phyloP scores from a whole-genome alignment of 2,329 filamentous ascomycete species.

The Arthrobotrys conoides region DNA sequence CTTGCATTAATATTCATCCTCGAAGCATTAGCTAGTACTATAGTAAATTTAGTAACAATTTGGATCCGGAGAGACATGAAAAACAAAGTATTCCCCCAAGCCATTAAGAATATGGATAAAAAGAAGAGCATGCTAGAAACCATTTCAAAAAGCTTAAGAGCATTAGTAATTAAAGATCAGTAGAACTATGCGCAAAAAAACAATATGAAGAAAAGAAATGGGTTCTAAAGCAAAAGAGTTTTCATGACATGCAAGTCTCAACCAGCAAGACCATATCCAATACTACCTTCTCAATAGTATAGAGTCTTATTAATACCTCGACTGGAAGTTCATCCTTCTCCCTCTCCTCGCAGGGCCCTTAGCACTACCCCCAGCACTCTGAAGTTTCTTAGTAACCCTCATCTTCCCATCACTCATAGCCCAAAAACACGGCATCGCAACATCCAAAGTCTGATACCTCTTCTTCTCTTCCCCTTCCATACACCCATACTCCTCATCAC shows the following conservation, averaged over 20 bases:
- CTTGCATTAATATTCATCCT: not conserved
- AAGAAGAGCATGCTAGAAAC: not conserved
- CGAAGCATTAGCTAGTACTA: not conserved
- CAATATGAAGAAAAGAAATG: not conserved
- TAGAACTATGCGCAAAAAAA: not conserved
- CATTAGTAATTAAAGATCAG: not conserved
- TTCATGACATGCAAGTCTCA: not conserved
- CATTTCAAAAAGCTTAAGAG: not conserved
- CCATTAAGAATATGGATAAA: not conserved
- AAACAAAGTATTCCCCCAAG: not conserved
- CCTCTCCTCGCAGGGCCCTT: not conserved
- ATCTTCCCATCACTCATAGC: constrained; percentile 8
- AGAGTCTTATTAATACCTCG: not conserved
- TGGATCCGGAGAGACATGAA: not conserved
- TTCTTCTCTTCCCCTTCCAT: constrained; percentile 10
- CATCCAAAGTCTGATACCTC: constrained; percentile 2
- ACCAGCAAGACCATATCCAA: not conserved
- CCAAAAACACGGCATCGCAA: constrained; percentile 6
- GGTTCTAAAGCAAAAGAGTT: not conserved
- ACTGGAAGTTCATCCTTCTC: not conserved
- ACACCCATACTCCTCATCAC: not conserved
- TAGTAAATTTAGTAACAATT: too few species aligned
- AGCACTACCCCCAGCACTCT: not conserved
- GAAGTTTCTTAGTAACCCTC: constrained; percentile 17
- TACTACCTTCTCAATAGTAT: not conserved